Base-by-base conservation (phyloP, 805 yeast genomes). In the Wickerhamomyces queroliae region DNA sequence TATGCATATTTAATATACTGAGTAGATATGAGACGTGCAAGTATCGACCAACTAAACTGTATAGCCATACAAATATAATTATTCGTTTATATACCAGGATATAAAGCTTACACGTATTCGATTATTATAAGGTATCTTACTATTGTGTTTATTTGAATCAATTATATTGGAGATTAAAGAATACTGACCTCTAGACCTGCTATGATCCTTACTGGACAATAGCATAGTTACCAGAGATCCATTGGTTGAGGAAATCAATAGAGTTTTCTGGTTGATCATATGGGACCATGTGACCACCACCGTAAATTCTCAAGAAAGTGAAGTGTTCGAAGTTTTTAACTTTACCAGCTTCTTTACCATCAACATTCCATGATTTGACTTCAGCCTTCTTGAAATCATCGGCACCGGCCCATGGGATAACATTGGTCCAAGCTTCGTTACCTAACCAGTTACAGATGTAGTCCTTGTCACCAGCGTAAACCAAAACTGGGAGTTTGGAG, bases 381-480 rank as follows among this genome's bases (percentile, higher is more conserved):
- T 63, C 63, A 22, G 67, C 70, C 24, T 62, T 53, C 49, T 66
- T 67, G 59, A 78, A 85, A 41, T 70, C 74, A 25, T 72, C 72
- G 32, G 70, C 63, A 29, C 76, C 75, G 21, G 70, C 61, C 85
- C 87, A 84, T 54, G 83, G 84, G 39, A 88, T 71, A 35, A 66
- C 75, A 56, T 84, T 71, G 27, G 91, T 70, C 95, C 96, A 86
- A 13, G 83, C 93, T 56, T 79, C 76, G 62, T 89, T 89, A 48
- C 97, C 98, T 56, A 91, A 74, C 96, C 96, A 90, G 69, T 91
- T 90, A 68, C 97, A 90, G 58, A 90, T 90, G 64, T 81, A 90
- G 64, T 90, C 98, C 66, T 88, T 87, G 67, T 90, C 96, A 58
- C 98, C 98, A 13, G 96, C 96, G 54, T 90, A 91, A 46, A 91